Evolutionary conservation across 2,329 filamentous ascomycete genomes (phyloP), one percentile per base, ranked within the genome.

Genomic region (Fusarium sp.): DNA sequence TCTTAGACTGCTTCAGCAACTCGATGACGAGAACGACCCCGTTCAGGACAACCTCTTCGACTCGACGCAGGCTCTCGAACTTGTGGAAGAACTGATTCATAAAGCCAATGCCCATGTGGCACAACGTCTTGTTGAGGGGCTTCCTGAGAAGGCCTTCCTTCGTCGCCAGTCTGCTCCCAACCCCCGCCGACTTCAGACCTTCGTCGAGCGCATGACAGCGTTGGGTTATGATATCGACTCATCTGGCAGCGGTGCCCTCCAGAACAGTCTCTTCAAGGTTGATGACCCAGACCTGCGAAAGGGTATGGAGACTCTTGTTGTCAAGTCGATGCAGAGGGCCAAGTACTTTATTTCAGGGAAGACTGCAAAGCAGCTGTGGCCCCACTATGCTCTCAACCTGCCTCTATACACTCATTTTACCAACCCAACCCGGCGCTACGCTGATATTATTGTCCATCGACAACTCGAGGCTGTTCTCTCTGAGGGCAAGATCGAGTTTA

Each of bases 401-500:
- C 94, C 95, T 2, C 84, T 97, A 18, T 99, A 98, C 86, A 98
- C 96, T 76, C 96, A 99, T 82, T 98, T 98, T 84, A 98, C 95
- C 41, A 95, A 94, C 81, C 96, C 96, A 4, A 97, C 94, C 25
- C 92, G 96, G 60, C 94, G 96, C 69, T 99, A 98, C 81, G 93
- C 95, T 29, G 96, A 99, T 80, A 92, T 99, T 69, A 87, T 98
- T 76, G 96, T 98, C 38, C 96, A 99, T 82, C 94, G 96, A 63
- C 96, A 99, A 83, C 87, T 99, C 31, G 95, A 98, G 79, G 89
- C 93, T 66, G 90, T 94, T 56, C 87, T 99, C 41, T 96, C 94
- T 2, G 90, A 94, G 60, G 93, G 93, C 71, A 88, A 91, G 70
- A 87, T 93, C 52, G 94, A 98, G 78, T 98, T 96, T 81, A 91